Evolutionary conservation across 2,329 filamentous ascomycete species (phyloP).

Genomic region (Thelonectria blattea): DNA sequence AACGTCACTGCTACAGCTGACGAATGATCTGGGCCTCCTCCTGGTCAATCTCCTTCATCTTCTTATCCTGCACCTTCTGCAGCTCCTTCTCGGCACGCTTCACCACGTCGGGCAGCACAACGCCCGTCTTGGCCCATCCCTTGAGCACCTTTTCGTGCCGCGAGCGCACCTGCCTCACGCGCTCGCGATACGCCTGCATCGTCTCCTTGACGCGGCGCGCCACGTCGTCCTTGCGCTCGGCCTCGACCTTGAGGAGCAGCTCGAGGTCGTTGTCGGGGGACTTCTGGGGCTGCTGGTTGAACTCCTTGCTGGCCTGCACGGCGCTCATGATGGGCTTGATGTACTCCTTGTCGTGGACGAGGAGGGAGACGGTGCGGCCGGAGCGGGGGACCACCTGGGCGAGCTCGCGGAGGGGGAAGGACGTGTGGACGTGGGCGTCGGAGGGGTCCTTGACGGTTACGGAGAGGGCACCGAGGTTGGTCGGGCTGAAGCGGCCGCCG

Average conservation of each 20-base stretch:
- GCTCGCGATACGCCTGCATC: slow-evolving; percentile 58
- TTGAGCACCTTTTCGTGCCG: slow-evolving; percentile 56
- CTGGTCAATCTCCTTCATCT: slow-evolving; percentile 56
- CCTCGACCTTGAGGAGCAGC: slow-evolving; percentile 60
- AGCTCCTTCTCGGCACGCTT: slow-evolving; percentile 54
- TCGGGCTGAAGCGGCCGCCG: slow-evolving; percentile 60
- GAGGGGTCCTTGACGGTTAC: slow-evolving; percentile 46
- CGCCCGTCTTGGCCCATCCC: slow-evolving; percentile 54
- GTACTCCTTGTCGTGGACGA: slow-evolving; percentile 51
- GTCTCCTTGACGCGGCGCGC: slow-evolving; percentile 51
- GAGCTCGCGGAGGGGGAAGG: slow-evolving; percentile 60
- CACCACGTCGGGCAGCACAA: slow-evolving; percentile 55
- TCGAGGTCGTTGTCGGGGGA: slow-evolving; percentile 65
- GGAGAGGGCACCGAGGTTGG: slow-evolving; percentile 53
- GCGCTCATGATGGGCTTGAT: slow-evolving; percentile 63
- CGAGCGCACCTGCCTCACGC: slow-evolving; percentile 54
- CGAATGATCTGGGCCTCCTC: slow-evolving; percentile 57
- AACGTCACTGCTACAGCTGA: slow-evolving; percentile 41
- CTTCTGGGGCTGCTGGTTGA: slow-evolving; percentile 67
- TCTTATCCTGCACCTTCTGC: slow-evolving; percentile 59
- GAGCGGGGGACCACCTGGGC: slow-evolving; percentile 59
- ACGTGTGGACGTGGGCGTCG: slow-evolving; percentile 32
- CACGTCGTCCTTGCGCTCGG: slow-evolving; percentile 56
- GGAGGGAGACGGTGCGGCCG: slow-evolving; percentile 49
- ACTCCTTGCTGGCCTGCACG: slow-evolving; percentile 57